Conservation (phyloP, 768 basidiomycete species). For the Vishniacozyma victoriae region DNA sequence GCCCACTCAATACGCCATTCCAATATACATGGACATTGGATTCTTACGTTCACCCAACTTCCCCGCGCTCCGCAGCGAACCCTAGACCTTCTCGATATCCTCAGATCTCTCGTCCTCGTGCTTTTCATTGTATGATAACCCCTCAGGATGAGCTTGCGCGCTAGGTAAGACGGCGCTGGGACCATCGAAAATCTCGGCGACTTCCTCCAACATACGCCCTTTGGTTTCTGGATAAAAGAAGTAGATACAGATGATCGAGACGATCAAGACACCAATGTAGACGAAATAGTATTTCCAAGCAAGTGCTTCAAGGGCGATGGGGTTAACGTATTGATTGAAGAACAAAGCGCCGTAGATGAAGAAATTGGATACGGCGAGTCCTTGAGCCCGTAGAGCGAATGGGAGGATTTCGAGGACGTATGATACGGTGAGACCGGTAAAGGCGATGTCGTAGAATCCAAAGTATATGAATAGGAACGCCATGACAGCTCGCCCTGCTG, state of each 20-base stretch:
- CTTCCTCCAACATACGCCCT: constrained; percentile 43
- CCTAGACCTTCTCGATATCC: too few relatives aligned
- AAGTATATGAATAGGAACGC: constrained; percentile 25
- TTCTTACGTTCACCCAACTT: too few relatives aligned
- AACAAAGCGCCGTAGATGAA: constrained; percentile 6
- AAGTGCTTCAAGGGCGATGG: constrained; percentile 22
- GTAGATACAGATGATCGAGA: constrained; percentile 8
- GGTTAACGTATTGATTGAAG: constrained; percentile 40
- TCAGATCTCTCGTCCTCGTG: too few relatives aligned
- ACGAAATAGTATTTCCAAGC: constrained; percentile 17
- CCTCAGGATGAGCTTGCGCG: too few relatives aligned
- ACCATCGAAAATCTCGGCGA: constrained; percentile 17
- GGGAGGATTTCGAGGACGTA: constrained; percentile 48
- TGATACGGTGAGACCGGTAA: neutral
- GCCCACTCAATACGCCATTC: too few relatives aligned
- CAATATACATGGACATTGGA: too few relatives aligned
- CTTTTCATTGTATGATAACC: too few relatives aligned
- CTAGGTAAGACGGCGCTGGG: too few relatives aligned
- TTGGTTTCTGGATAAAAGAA: constrained; percentile 27
- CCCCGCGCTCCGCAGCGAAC: too few relatives aligned
- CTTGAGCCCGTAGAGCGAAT: constrained; percentile 73
- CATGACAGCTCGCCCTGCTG: constrained; percentile 25
- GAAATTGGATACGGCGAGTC: constrained; percentile 54
- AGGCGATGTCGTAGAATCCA: constrained; percentile 9
- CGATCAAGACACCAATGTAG: constrained; percentile 2